Conservation (phyloP, 2,329 filamentous ascomycete species). For the Beauveria varroae region DNA sequence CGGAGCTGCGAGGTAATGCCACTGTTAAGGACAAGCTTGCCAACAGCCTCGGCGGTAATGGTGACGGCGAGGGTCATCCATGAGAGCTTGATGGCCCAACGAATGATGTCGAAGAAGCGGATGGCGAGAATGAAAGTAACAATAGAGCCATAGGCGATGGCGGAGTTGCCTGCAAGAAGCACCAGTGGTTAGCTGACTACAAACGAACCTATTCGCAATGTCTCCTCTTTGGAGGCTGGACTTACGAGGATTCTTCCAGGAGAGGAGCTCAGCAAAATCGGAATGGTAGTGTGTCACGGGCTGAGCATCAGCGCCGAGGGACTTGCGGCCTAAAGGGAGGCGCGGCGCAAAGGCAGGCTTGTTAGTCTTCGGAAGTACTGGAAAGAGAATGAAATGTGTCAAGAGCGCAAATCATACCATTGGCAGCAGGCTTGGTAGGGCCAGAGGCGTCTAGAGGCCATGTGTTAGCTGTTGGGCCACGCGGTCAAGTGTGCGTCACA, state of each 20-base stretch:
- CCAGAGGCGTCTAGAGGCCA: constrained; percentile 8
- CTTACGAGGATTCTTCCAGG: constrained; percentile 62
- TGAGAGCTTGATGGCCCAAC: constrained; percentile 58
- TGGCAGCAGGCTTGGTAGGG: constrained; percentile 2
- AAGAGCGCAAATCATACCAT: constrained; percentile 27
- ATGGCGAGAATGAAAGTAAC: constrained; percentile 54
- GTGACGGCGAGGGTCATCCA: constrained; percentile 56
- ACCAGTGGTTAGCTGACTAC: constrained; percentile 14
- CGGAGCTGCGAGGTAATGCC: constrained; percentile 59
- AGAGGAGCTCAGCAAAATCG: constrained; percentile 61
- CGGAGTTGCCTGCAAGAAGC: constrained; percentile 47
- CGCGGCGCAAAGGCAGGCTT: background rate
- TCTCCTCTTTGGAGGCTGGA: constrained; percentile 13
- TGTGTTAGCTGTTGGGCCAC: constrained; percentile 10
- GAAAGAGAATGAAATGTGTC: background rate
- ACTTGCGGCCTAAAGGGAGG: constrained; percentile 4
- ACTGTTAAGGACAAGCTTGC: constrained; percentile 53
- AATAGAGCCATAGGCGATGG: constrained; percentile 53
- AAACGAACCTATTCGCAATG: background rate
- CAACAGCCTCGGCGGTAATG: constrained; percentile 51
- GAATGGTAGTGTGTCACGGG: constrained; percentile 63
- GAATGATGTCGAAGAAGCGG: constrained; percentile 58
- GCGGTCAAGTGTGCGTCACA: constrained; percentile 11
- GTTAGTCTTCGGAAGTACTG: background rate
- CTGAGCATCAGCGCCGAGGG: constrained; percentile 28